Conservation (phyloP, 208 protist species). For the Crithidia bombi region DNA sequence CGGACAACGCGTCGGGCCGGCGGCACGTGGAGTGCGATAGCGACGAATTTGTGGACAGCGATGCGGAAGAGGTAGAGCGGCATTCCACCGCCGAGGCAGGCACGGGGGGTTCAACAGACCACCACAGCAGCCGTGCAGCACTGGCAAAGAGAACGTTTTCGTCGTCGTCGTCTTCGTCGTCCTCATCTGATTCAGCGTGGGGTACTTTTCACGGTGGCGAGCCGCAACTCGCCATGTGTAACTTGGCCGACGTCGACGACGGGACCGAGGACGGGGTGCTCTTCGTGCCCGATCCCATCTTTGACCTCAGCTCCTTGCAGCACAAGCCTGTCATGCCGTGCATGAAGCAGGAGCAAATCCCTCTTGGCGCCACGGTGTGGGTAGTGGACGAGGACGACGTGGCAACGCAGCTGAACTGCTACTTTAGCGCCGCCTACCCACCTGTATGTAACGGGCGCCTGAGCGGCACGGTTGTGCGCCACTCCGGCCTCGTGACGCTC, state of each 20-base stretch:
- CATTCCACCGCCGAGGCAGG: no score
- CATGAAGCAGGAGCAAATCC: conserved; percentile 41
- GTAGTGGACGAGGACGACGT: conserved; percentile 85
- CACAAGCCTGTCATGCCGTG: conserved; percentile 59
- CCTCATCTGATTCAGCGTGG: conserved; percentile 45
- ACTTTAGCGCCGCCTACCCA: conserved; percentile 65
- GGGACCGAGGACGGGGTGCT: conserved; percentile 40
- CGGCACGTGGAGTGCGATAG: conserved; percentile 33
- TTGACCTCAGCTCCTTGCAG: conserved; percentile 39
- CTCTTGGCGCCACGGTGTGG: conserved; percentile 64
- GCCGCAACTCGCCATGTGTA: conserved; percentile 23
- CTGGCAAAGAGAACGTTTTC: neutral
- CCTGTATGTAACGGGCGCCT: conserved; percentile 77
- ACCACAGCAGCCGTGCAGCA: neutral
- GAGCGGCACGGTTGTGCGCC: conserved; percentile 56
- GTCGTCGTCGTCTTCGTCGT: conserved; percentile 23
- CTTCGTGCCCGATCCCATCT: conserved; percentile 73
- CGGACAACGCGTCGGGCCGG: neutral
- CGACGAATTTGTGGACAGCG: conserved; percentile 26
- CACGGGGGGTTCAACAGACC: no score
- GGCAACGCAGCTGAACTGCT: conserved; percentile 56
- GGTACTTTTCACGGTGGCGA: conserved; percentile 39
- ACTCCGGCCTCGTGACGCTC: conserved; percentile 65
- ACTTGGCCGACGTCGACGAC: conserved; percentile 21
- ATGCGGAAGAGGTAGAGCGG: neutral